These are phyloP conservation scores for Penicillium sp. DNA, from an alignment of 2,329 filamentous ascomycete genomes.

Conservation along the genomic window DNA sequence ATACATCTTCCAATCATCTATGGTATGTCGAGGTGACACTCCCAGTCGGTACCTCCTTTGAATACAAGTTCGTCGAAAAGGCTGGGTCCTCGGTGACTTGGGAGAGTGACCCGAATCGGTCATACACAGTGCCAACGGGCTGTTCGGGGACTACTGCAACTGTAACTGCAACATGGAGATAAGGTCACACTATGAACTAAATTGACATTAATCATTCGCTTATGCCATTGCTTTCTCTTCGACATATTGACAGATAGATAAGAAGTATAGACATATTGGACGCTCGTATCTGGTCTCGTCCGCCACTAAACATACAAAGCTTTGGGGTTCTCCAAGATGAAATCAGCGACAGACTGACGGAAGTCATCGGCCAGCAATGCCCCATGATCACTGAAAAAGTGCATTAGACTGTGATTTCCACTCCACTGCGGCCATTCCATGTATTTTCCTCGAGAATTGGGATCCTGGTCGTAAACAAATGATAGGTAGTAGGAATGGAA, in stretches of 20 bases:
- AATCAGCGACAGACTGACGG: slow-evolving; percentile 45
- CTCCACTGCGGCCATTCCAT: slow-evolving; percentile 58
- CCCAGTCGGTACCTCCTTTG: slow-evolving; percentile 53
- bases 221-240: background rate
- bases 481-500: slow-evolving; percentile 69
- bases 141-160: slow-evolving; percentile 35
- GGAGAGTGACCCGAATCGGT: slow-evolving; percentile 59
- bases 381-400: slow-evolving; percentile 43
- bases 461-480: slow-evolving; percentile 69
- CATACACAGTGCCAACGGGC: slow-evolving; percentile 40
- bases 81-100: slow-evolving; percentile 56
- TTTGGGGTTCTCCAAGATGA: slow-evolving; percentile 30
- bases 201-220: slow-evolving; percentile 2
- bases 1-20: slow-evolving; percentile 58
- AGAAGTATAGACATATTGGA: slow-evolving; percentile 1
- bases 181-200: background rate
- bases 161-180: slow-evolving; percentile 42
- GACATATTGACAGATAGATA: slow-evolving; percentile 5
- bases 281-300: background rate
- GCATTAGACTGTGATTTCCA: slow-evolving; percentile 50
- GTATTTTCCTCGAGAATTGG: slow-evolving; percentile 56
- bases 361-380: slow-evolving; percentile 50
- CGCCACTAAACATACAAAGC: slow-evolving; percentile 24
- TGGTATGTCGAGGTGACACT: slow-evolving; percentile 61
- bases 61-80: slow-evolving; percentile 67